phyloP scores from a whole-genome alignment of 202 grass and related monocot genomes.

The Eragrostis tef region DNA sequence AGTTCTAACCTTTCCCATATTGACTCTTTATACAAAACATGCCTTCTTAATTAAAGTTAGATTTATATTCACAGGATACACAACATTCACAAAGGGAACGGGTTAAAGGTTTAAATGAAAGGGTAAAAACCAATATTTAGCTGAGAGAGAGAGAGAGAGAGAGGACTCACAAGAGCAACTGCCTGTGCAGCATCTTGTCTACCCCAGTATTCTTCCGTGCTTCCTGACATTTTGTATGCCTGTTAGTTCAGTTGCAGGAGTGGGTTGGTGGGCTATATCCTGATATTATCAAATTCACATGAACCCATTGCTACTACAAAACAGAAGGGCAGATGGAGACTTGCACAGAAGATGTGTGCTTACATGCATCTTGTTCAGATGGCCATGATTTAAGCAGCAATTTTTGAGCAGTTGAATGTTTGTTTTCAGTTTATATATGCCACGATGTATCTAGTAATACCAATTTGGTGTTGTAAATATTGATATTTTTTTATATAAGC shows the following conservation, averaged over 20 bases:
- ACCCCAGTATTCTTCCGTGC: constrained; percentile 89
- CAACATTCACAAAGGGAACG: neutral
- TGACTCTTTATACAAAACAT: constrained; percentile 17
- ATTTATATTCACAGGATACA: neutral
- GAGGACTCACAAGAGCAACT: constrained; percentile 65
- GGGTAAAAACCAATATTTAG: constrained; percentile 1
- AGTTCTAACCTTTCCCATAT: constrained; percentile 1
- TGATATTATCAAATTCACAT: neutral
- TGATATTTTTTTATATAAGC: too few relatives aligned
- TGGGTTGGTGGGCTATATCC: neutral
- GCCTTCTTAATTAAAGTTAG: neutral
- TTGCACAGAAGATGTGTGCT: neutral
- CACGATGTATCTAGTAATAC: too few relatives aligned
- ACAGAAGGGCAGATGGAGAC: constrained; percentile 1
- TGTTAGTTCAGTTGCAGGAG: constrained; percentile 33
- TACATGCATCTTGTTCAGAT: constrained; percentile 10
- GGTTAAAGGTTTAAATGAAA: constrained; percentile 1
- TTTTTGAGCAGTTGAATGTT: neutral
- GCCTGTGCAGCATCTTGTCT: constrained; percentile 92
- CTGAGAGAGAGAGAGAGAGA: neutral
- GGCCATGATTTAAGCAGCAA: neutral
- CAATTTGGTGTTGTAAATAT: too few relatives aligned
- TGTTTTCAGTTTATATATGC: too few relatives aligned
- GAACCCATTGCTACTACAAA: neutral
- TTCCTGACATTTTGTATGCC: constrained; percentile 57